Base-by-base conservation (phyloP, 768 basidiomycete species). In the Kwoniella sp. region DNA sequence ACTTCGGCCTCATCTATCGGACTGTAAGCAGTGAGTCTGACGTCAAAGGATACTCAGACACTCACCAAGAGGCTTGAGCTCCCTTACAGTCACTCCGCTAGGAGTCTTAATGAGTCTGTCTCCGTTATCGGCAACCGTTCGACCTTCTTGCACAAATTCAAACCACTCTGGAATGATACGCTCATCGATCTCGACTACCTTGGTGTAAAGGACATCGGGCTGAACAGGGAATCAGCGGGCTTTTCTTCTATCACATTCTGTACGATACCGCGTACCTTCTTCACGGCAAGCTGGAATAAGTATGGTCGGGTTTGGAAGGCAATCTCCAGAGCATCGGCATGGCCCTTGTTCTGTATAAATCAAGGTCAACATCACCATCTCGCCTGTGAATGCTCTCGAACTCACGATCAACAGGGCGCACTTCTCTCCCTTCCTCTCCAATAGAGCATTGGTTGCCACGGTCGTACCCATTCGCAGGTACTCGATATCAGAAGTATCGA, bases 281-380 rank as follows among this genome's bases (percentile, higher is more conserved):
- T 86, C 73, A 97, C 93, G 72, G 93, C 90, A 34, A 98, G 85
- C 79, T 95, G 69, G 50, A 73, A 73, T 45, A 75, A 67, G 52
- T 87, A 88, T 2, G 95, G 95, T 26, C 95, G 89, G 12, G 66
- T 68, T 57, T 69, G 61, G 34, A 58, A 58, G 12, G 55, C 65
- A 28, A 75, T 72, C 25, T 70, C 56, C 8, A 72, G 50, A 13
- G 67, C 65, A 56, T 72, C 71, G 25, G 52, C 58, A 52, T 61
- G 70, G 15, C 77, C 77, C 66, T 74, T 70, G 38, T 71, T 79
- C 63, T 61, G 28, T 25, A 30, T 41, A 74, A 1, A 29, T 13
- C n/a, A 93, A 17, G 93, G 89, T 20, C 62, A 96, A 95, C 41
- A 26, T 7, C 90, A 84, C 11, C 96, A 85, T 12, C 93, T 34